These are phyloP conservation scores for Berberis thunbergii DNA, from an alignment of 164 flowering plant genomes.

Conservation along the genomic window DNA sequence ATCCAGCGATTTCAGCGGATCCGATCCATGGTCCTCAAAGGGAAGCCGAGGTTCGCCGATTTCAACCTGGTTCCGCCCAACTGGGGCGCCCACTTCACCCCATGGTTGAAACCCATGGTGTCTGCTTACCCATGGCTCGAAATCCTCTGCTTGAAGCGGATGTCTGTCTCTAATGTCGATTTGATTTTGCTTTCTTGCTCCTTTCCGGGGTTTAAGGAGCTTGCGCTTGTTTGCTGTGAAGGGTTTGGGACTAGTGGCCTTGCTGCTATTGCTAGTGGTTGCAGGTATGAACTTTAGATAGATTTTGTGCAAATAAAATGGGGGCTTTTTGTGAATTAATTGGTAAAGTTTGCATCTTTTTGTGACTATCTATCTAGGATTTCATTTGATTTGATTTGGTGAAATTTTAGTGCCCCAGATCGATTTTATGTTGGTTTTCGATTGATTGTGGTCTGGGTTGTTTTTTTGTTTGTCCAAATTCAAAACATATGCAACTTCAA, in stretches of 20 bases:
- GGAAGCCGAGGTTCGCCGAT: constrained; percentile 84
- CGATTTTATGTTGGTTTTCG: not conserved
- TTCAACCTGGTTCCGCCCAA: constrained; percentile 55
- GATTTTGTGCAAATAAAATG: too few species aligned
- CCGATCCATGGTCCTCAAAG: constrained; percentile 52
- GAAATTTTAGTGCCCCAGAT: not conserved
- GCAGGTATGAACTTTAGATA: constrained; percentile 39
- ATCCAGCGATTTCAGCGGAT: constrained; percentile 43
- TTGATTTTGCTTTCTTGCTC: constrained; percentile 36
- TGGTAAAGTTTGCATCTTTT: too few species aligned
- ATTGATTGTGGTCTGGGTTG: too few species aligned
- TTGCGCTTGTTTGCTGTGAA: constrained; percentile 69
- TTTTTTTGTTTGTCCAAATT: too few species aligned
- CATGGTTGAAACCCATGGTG: constrained; percentile 50
- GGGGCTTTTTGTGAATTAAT: too few species aligned
- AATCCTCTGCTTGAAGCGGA: constrained; percentile 61
- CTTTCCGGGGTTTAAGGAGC: constrained; percentile 53
- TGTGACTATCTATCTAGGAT: too few species aligned
- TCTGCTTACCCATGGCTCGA: constrained; percentile 50
- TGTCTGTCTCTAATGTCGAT: constrained; percentile 67
- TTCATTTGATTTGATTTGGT: not conserved
- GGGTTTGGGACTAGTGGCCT: constrained; percentile 84
- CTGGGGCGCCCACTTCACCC: constrained; percentile 81
- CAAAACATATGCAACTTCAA: too few species aligned
- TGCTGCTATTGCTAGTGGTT: constrained; percentile 50